Percentiles rank a stretch among this genome's conserved stretches.
Conservation (phyloP, 2,329 filamentous ascomycete genomes). For the Clonostachys rosea region DNA sequence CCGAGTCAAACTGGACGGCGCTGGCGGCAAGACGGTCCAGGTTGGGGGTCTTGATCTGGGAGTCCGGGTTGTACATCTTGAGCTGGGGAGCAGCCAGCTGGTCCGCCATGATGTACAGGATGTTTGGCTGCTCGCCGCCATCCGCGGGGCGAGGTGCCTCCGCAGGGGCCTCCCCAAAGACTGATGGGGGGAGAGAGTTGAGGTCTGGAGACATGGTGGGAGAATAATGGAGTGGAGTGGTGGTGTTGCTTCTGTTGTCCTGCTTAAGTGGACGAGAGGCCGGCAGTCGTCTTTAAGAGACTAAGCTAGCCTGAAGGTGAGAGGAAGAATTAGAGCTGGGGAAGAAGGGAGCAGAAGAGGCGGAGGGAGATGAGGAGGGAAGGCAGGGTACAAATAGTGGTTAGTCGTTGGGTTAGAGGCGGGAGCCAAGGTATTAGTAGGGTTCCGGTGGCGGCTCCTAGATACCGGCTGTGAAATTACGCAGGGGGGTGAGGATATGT, state of each 20-base stretch:
- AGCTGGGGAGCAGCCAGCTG: slow-evolving; percentile 87
- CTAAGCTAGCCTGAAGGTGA: not conserved
- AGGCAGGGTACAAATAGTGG: not conserved
- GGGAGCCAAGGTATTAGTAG: not conserved
- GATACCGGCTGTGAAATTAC: too few relatives aligned
- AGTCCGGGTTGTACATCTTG: slow-evolving; percentile 85
- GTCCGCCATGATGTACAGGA: slow-evolving; percentile 88
- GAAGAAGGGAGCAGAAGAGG: not conserved
- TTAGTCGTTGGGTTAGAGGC: not conserved
- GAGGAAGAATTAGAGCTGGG: not conserved
- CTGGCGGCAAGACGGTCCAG: slow-evolving; percentile 76
- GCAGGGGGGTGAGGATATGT: too few relatives aligned
- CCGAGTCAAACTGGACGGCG: slow-evolving; percentile 87
- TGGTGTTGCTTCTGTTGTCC: not conserved
- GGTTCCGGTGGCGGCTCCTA: too few relatives aligned
- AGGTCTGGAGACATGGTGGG: slow-evolving; percentile 65
- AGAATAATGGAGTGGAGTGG: not conserved
- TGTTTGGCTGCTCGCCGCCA: slow-evolving; percentile 30
- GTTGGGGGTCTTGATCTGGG: slow-evolving; percentile 88
- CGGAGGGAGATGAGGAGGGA: not conserved
- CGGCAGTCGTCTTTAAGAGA: not conserved
- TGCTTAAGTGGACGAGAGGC: too few relatives aligned
- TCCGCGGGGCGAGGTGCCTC: slow-evolving; percentile 9
- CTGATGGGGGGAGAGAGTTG: slow-evolving; percentile 62
- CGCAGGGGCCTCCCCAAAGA: slow-evolving; percentile 18